Evolutionary conservation across 805 yeast genomes (phyloP).

Genomic region (Wickerhamomyces ciferrii): DNA sequence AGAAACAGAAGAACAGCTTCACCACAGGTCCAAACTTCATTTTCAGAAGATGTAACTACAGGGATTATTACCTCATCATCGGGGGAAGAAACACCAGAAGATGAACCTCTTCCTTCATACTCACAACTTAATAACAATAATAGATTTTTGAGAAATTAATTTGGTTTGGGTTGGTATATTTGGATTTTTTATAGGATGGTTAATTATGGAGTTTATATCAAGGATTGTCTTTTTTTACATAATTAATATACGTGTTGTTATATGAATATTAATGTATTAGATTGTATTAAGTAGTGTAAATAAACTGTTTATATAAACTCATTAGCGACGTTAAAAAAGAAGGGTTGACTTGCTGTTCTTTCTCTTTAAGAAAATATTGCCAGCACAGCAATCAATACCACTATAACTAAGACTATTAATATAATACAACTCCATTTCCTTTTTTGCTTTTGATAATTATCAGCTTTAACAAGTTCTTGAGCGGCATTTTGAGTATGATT

Average conservation of each 20-base stretch:
- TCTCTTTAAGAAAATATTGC: slow-evolving; percentile 30
- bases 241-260: too few relatives aligned
- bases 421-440: slow-evolving; percentile 72
- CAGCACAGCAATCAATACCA: slow-evolving; percentile 53
- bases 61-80: background rate
- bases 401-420: slow-evolving; percentile 50
- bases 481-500: slow-evolving; percentile 66
- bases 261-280: too few relatives aligned
- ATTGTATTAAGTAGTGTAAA: too few relatives aligned
- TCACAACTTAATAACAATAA: too few relatives aligned
- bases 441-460: slow-evolving; percentile 63
- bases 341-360: too few relatives aligned
- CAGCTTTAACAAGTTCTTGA: slow-evolving; percentile 66
- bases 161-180: too few relatives aligned
- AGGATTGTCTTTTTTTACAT: too few relatives aligned
- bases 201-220: background rate
- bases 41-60: background rate
- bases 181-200: background rate
- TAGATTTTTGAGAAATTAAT: background rate
- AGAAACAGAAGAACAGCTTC: background rate
- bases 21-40: background rate
- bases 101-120: background rate
- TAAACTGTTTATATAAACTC: too few relatives aligned
- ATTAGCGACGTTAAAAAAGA: too few relatives aligned
- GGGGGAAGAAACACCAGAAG: background rate